Evolutionary conservation across 2,329 filamentous ascomycete genomes (phyloP), one percentile per base, ranked within the genome.

Genomic region (Periconia digitata): DNA sequence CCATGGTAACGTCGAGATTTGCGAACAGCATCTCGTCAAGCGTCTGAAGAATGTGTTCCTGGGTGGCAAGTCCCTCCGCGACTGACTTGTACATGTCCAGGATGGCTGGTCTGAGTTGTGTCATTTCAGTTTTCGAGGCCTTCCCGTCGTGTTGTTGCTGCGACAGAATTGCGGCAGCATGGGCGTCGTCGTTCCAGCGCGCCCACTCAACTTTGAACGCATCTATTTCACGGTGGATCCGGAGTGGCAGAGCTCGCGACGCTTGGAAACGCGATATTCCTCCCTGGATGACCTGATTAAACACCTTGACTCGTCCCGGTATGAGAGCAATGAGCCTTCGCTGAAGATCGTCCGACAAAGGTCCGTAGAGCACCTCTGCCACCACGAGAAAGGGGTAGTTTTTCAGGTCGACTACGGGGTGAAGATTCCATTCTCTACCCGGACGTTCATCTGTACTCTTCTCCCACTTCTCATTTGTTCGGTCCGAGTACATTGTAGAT

Each of bases 1-100:
- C 72, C 2, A 69, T 69, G 0, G 75, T 76, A 8, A 79, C 75
- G 48, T 79, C 76, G 1, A 79, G 63, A 48, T 79, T 78, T 2
- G 74, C 76, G 49, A 71, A 79, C 0, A 79, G 66, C 37, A 69
- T 67, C 55, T 79, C 76, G 49, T 79, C 75, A 6, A 78, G 54
- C 0, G 76, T 78, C 23, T 76, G 76, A 0, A 72, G 57, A 1
- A 73, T 43, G 36, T 74, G 48, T 42, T 58, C 55, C 1, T 41
- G 46, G 13, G 43, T 46, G 24, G 50, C 47, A 5, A 13, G 27
- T 2, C 52, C 56, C 7, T 40, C 18, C 12, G 36, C 44, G 3
- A 53, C 24, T 6, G 50, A 18, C 10, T 21, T 40, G 39, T 54
- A 58, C 50, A 60, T 54, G 8, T 23, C 17, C 8, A 60, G 21